These are phyloP conservation scores for Naganishia friedmannii DNA, from an alignment of 768 basidiomycete genomes.

Conservation along the genomic window DNA sequence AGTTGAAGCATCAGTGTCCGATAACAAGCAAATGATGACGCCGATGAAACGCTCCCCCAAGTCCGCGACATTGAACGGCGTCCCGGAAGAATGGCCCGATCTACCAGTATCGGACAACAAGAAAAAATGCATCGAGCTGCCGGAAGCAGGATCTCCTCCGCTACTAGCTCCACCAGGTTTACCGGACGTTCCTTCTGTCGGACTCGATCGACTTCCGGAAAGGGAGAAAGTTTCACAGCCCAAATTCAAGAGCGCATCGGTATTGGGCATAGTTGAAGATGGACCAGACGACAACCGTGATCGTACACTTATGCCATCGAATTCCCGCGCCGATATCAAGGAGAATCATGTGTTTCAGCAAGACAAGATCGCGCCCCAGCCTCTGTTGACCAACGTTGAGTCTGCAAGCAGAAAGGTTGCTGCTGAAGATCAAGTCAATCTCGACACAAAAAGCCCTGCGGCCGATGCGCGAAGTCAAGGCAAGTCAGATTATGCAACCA, in stretches of 20 bases:
- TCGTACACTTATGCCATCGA: background rate
- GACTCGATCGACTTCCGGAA: background rate
- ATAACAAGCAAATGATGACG: background rate
- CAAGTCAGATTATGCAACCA: background rate
- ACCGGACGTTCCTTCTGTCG: background rate
- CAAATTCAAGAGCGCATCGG: background rate
- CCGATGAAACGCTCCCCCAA: background rate
- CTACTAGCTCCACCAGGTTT: background rate
- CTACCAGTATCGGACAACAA: background rate
- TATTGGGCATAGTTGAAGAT: background rate
- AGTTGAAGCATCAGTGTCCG: background rate
- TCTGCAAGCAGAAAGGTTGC: too few relatives aligned
- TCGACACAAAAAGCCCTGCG: too few relatives aligned
- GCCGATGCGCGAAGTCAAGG: too few relatives aligned
- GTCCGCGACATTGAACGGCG: too few relatives aligned
- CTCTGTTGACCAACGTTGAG: too few relatives aligned
- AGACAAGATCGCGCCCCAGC: too few relatives aligned
- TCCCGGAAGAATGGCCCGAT: slow-evolving; percentile 1
- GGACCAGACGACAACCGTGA: background rate
- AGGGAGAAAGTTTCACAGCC: background rate
- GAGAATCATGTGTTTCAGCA: too few relatives aligned
- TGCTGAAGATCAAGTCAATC: too few relatives aligned
- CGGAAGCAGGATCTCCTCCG: background rate
- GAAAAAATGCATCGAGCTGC: slow-evolving; percentile 1
- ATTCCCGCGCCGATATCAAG: background rate